Evolutionary conservation across 106 monocot genomes (phyloP).

Genomic region (Gastrodia elata): DNA sequence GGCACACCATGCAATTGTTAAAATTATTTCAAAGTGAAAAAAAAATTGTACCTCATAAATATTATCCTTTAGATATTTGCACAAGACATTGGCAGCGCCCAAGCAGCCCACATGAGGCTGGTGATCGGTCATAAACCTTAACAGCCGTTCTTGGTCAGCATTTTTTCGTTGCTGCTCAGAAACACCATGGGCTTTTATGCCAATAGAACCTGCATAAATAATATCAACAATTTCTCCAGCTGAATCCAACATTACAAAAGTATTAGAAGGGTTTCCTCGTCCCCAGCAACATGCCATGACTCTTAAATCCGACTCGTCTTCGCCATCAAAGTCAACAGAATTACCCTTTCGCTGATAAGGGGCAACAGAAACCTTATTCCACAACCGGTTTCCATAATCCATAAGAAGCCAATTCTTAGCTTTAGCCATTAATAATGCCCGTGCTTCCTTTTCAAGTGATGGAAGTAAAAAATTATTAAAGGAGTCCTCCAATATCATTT

Average conservation of each 20-base stretch:
- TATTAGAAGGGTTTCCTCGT: constrained; percentile 84
- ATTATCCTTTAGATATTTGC: constrained; percentile 82
- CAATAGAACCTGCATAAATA: constrained; percentile 81
- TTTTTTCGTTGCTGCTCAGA: constrained; percentile 79
- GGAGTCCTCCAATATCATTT: constrained; percentile 70
- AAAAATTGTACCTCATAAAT: constrained; percentile 69
- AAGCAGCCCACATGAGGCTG: constrained; percentile 82
- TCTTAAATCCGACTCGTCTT: constrained; percentile 56
- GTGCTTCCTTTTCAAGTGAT: constrained; percentile 91
- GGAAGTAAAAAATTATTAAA: constrained; percentile 69
- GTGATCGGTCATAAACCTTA: constrained; percentile 86
- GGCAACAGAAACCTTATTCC: constrained; percentile 84
- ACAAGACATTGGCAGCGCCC: constrained; percentile 70
- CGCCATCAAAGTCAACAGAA: constrained; percentile 32
- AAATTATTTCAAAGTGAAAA: background rate
- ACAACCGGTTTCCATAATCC: constrained; percentile 82
- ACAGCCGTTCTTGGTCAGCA: constrained; percentile 70
- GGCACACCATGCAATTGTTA: background rate
- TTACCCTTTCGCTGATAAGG: constrained; percentile 54
- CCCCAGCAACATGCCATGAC: constrained; percentile 98
- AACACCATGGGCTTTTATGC: constrained; percentile 65
- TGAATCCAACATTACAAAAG: constrained; percentile 94
- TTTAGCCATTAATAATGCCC: constrained; percentile 51
- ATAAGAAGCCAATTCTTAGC: constrained; percentile 75
- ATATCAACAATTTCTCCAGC: constrained; percentile 92